phyloP scores from a whole-genome alignment of 441 rosid species.

The Hura crepitans region DNA sequence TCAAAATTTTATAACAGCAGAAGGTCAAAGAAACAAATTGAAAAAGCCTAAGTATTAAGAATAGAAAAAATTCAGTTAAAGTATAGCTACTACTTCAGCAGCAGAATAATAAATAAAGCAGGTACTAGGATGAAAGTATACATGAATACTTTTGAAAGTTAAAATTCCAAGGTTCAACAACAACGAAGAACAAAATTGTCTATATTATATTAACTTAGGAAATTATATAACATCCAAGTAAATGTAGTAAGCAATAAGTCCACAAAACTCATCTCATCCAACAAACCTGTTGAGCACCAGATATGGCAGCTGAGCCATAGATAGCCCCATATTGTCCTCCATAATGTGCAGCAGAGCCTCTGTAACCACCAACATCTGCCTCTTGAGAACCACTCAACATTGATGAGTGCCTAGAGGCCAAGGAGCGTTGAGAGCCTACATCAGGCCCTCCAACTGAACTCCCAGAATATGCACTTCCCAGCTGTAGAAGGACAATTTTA shows the following conservation, averaged over 20 bases:
- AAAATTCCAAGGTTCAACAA: neutral
- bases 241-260: neutral
- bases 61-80: neutral
- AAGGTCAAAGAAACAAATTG: neutral
- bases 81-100: neutral
- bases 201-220: neutral
- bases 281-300: conserved; percentile 58
- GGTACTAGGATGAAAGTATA: too few species aligned
- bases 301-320: conserved; percentile 54
- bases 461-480: conserved; percentile 61
- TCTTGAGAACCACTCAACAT: conserved; percentile 57
- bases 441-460: conserved; percentile 63
- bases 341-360: conserved; percentile 64
- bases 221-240: neutral
- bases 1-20: neutral
- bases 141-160: neutral
- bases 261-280: neutral
- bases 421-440: conserved; percentile 58
- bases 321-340: conserved; percentile 63
- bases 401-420: conserved; percentile 61
- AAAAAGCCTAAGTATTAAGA: neutral
- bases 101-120: neutral
- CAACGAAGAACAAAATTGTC: neutral
- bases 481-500: conserved; percentile 31
- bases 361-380: conserved; percentile 58